Conservation (phyloP, 2,329 filamentous ascomycete species). For the Ophiostoma triangulosporum region DNA sequence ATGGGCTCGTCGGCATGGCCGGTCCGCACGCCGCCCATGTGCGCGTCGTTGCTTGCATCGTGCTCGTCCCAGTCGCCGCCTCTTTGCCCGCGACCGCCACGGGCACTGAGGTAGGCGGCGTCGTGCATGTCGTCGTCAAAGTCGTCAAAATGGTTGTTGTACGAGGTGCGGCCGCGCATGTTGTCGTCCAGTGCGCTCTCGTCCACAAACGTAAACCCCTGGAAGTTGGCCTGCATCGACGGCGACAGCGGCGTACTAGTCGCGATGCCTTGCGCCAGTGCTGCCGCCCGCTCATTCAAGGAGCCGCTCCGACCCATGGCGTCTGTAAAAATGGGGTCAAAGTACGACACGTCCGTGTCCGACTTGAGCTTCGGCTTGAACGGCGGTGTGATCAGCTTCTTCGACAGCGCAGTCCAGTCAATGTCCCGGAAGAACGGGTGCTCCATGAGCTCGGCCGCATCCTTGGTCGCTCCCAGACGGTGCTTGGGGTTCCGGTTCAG, state of each 20-base stretch:
- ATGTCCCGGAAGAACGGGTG: conserved; percentile 93
- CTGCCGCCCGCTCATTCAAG: conserved; percentile 80
- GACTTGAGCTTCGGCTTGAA: conserved; percentile 97
- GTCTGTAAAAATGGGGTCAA: conserved; percentile 96
- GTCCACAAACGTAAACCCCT: conserved; percentile 97
- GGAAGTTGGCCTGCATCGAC: conserved; percentile 94
- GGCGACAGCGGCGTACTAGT: conserved; percentile 88
- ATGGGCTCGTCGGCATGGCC: conserved; percentile 48
- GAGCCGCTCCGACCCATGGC: conserved; percentile 78
- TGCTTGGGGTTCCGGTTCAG: conserved; percentile 96
- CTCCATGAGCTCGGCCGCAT: conserved; percentile 86
- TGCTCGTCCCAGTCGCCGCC: conserved; percentile 47
- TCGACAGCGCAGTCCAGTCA: conserved; percentile 76
- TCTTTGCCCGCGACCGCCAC: conserved; percentile 31
- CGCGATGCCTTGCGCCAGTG: conserved; percentile 70
- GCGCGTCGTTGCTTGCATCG: conserved; percentile 33
- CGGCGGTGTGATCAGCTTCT: conserved; percentile 86
- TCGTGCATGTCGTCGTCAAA: conserved; percentile 51
- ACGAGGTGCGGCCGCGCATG: conserved; percentile 41
- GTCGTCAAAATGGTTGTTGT: conserved; percentile 19
- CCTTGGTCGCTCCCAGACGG: conserved; percentile 75
- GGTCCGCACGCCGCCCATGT: conserved; percentile 51
- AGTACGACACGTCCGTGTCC: conserved; percentile 93
- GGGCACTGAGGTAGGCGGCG: conserved; percentile 25
- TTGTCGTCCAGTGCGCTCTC: conserved; percentile 88